Base-by-base conservation (phyloP, 1,139 yeast genomes). In the Diutina sp. region DNA sequence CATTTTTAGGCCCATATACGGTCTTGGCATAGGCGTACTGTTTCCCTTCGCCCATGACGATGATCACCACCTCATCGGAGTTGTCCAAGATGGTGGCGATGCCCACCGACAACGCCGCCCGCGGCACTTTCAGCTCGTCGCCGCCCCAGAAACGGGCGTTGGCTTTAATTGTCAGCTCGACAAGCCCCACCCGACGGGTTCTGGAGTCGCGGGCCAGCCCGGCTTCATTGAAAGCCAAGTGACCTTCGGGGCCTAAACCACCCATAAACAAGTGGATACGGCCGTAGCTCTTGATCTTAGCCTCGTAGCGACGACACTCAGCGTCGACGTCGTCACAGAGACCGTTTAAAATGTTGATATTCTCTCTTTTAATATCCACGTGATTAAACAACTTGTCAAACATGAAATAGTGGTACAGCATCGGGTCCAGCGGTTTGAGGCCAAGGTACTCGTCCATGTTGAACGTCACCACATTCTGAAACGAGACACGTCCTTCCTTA, bases 201-300 rank as follows among this genome's bases (percentile, higher is more conserved):
- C 60, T 66, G 7, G 82, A 76, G 58, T 69, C 65, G 59, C 82
- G 71, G 3, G 73, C 55, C 7, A 84, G 79, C 11, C 87, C 87
- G 21, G 79, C 73, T 66, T 82, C 87, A 66, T 82, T 82, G 65
- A 82, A 82, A 1, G 87, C 87, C 65, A 82, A 72, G 65, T 82
- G 86, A 45, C 87, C 87, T 64, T 83, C 84, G 28, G 84, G 82
- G 3, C 87, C 87, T 63, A 82, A 71, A 1, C 87, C 87, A 12
- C 86, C 87, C 65, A 82, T 66, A 63, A 82, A 82, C 58, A 82
- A 70, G 62, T 83, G 74, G 60, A 82, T 80, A 56, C 79, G 76
- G 12, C 85, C 85, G 61, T 71, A 74, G 51, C 66, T 64, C 61
- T 72, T 72, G 65, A 82, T 82, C 61, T 77, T 73, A 38, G 67